Evolutionary conservation across 495 filamentous ascomycete species (phyloP), one percentile per base, ranked within the genome.

Genomic region (Rhizodiscina lignyota): DNA sequence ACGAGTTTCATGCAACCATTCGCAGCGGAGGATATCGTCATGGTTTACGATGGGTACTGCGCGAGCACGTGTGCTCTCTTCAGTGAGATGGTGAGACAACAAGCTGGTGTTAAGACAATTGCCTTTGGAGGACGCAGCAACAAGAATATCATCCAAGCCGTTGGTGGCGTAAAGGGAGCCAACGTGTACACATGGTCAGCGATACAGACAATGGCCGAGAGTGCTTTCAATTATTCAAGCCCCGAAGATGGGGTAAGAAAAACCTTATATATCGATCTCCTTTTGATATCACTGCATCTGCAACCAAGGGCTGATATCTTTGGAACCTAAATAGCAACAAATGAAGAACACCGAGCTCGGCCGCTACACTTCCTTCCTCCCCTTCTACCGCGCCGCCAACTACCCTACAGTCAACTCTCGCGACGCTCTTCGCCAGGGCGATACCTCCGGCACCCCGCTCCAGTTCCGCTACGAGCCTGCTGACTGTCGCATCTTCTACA

Each of bases 61-160:
- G 67, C 63, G 19, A 76, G 70, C 2, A 74, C 72, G 1, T 81
- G 75, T 54, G 65, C 68, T 3, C 52, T 76, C 40, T 70, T 77
- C 51, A 52, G 55, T 30, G 63, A 70, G 27, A 57, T 74, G 28
- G 61, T 78, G 52, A 56, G 61, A 2, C 53, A 63, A 36, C 60
- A 67, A 43, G 70, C 57, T 11, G 60, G 61, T 19, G 67, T 81
- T 1, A 68, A 67, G 44, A 67, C 66, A 18, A 64, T 79, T 30
- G 64, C 64, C 2, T 53, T 78, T 21, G 75, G 76, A 13, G 76
- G 75, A 11, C 64, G 74, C 15, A 67, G 72, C 5, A 51, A 56
- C 35, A 43, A 53, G 3, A 55, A 53, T n/a, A 59, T 64, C 4
- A 81, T 81, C 54, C 74, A 79, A 54, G 69, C 62, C 12, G 60